These are phyloP conservation scores for Xerocomellus amylosporus DNA, from an alignment of 768 basidiomycete genomes.

Conservation along the genomic window DNA sequence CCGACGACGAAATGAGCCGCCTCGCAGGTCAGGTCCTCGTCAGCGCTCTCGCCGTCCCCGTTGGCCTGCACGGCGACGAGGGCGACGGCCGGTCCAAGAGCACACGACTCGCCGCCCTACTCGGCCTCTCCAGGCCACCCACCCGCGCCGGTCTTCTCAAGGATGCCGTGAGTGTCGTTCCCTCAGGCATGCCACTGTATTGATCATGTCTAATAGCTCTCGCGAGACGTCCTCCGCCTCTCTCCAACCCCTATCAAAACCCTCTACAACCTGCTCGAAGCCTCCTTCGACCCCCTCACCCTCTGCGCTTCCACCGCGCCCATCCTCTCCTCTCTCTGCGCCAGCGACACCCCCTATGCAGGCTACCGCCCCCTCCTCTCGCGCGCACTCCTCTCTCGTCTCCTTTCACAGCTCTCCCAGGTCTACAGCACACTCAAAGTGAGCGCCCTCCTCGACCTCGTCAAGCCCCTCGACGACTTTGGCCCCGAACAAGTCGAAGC, in stretches of 20 bases:
- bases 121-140: constrained; percentile 80
- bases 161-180: constrained; percentile 66
- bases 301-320: constrained; percentile 79
- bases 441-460: constrained; percentile 70
- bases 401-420: constrained; percentile 88
- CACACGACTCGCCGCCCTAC: constrained; percentile 76
- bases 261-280: constrained; percentile 87
- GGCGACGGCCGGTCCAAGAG: constrained; percentile 63
- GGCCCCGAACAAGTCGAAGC: constrained; percentile 78
- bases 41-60: constrained; percentile 89
- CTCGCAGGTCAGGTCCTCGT: constrained; percentile 91
- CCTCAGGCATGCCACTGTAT: background rate
- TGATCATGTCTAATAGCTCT: constrained; percentile 49
- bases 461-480: constrained; percentile 64
- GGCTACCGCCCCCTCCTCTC: constrained; percentile 88
- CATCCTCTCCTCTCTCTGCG: constrained; percentile 60
- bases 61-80: constrained; percentile 56
- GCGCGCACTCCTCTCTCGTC: constrained; percentile 85
- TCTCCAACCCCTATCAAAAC: constrained; percentile 69
- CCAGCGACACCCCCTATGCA: constrained; percentile 49
- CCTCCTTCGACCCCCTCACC: constrained; percentile 88
- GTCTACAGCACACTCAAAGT: constrained; percentile 89
- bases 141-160: constrained; percentile 82
- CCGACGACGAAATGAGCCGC: constrained; percentile 73
- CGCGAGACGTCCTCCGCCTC: constrained; percentile 78